phyloP scores from a whole-genome alignment of 257 asterid species.

The Solanum arcanum region DNA sequence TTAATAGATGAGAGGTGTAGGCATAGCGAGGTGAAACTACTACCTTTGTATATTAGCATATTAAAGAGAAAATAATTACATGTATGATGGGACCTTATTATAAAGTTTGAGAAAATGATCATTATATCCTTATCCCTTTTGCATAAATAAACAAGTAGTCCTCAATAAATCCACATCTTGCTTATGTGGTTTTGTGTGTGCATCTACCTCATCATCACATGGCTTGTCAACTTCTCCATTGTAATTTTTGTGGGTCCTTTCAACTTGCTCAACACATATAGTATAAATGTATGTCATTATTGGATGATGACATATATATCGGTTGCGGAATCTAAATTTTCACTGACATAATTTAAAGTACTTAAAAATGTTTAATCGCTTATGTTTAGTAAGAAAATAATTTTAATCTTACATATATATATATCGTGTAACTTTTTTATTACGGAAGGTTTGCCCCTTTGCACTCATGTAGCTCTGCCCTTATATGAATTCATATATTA shows the following conservation, averaged over 20 bases:
- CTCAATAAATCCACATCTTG: neutral
- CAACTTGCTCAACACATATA: neutral
- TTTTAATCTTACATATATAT: too few species aligned
- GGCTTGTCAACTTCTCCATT: neutral
- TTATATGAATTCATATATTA: too few species aligned
- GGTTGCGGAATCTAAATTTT: fast-evolving
- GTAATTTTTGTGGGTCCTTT: neutral
- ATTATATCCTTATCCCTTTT: neutral
- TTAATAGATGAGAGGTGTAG: too few species aligned
- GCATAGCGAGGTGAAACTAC: neutral
- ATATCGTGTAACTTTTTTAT: fast-evolving
- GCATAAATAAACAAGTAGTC: neutral
- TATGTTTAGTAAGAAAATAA: too few species aligned
- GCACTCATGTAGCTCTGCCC: fast-evolving
- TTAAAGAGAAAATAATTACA: neutral
- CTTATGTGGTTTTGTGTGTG: neutral
- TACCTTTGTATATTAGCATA: neutral
- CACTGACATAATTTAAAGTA: too few species aligned
- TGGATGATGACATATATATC: neutral
- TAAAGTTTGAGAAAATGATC: neutral
- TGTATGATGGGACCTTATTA: neutral
- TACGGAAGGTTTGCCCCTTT: neutral
- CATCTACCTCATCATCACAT: neutral
- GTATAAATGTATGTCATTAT: neutral
- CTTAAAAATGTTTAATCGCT: too few species aligned